Conservation (phyloP, 345 rosid genomes). For the Pistacia vera region DNA sequence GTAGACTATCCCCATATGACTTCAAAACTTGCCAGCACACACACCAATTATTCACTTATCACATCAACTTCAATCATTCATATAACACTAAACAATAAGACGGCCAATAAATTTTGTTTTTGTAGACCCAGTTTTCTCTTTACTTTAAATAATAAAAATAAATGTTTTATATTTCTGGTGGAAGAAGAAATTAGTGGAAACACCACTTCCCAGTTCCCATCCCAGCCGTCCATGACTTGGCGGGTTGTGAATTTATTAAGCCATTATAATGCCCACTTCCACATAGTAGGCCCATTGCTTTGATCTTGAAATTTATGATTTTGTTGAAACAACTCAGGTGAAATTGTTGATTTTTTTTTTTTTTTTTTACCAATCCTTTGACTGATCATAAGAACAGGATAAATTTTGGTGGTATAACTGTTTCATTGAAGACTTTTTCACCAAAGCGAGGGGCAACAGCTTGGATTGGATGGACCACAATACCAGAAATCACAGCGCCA, state of each 20-base stretch:
- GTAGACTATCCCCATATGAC: neutral
- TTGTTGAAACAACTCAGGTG: neutral
- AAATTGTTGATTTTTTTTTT: neutral
- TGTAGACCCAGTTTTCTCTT: slow-evolving; percentile 5
- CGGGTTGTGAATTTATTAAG: neutral
- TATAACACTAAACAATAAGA: neutral
- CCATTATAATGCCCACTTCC: neutral
- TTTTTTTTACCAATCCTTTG: too few relatives aligned
- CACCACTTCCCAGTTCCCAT: neutral
- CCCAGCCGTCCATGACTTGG: neutral
- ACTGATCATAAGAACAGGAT: neutral
- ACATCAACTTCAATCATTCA: slow-evolving; percentile 23
- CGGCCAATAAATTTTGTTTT: neutral
- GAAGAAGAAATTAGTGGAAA: neutral
- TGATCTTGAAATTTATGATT: neutral
- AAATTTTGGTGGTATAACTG: slow-evolving; percentile 11
- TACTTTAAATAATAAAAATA: neutral
- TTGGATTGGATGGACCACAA: slow-evolving; percentile 37
- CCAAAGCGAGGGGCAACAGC: slow-evolving; percentile 1
- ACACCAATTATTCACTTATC: slow-evolving; percentile 14
- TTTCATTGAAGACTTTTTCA: slow-evolving; percentile 18
- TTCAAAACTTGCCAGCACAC: slow-evolving; percentile 16
- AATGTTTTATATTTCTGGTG: neutral
- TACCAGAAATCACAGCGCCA: slow-evolving; percentile 25
- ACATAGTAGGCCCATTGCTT: slow-evolving; percentile 26